Evolutionary conservation across 1,284 basidiomycete species (phyloP).

Genomic region (Marasmius sp.): DNA sequence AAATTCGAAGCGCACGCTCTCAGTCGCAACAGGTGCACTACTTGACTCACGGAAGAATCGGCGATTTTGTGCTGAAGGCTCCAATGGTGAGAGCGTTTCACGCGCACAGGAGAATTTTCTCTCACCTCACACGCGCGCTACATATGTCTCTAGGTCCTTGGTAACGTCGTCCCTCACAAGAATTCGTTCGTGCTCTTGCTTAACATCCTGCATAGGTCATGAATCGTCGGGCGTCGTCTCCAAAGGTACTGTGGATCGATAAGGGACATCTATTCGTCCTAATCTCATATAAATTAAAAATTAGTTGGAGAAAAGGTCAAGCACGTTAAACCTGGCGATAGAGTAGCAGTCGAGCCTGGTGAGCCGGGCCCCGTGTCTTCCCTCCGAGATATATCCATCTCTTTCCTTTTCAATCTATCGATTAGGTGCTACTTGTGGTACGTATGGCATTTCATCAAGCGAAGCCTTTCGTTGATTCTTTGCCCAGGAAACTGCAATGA

Average conservation of each 20-base stretch:
- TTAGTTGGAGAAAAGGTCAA: constrained; percentile 72
- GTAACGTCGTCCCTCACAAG: not conserved
- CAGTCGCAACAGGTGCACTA: constrained; percentile 62
- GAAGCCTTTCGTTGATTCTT: constrained; percentile 4
- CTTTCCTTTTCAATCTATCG: not conserved
- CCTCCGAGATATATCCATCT: not conserved
- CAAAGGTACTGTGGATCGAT: constrained; percentile 40
- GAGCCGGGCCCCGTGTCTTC: not conserved
- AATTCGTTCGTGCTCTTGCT: not conserved
- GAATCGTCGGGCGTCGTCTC: constrained; percentile 55
- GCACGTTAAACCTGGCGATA: constrained; percentile 77
- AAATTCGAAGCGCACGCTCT: constrained; percentile 8
- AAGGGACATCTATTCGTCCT: not conserved
- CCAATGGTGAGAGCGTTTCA: constrained; percentile 61
- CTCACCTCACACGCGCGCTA: constrained; percentile 5
- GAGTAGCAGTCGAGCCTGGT: constrained; percentile 81
- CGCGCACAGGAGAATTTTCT: not conserved
- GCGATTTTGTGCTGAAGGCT: constrained; percentile 72
- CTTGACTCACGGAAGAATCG: constrained; percentile 74
- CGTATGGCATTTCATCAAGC: constrained; percentile 25
- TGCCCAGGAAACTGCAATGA: constrained; percentile 49
- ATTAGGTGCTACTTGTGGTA: constrained; percentile 66
- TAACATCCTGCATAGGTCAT: constrained; percentile 31
- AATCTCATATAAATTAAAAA: not conserved
- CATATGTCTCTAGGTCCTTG: constrained; percentile 42